phyloP scores from a whole-genome alignment of 805 yeast genomes.

The Myxozyma monticola region DNA sequence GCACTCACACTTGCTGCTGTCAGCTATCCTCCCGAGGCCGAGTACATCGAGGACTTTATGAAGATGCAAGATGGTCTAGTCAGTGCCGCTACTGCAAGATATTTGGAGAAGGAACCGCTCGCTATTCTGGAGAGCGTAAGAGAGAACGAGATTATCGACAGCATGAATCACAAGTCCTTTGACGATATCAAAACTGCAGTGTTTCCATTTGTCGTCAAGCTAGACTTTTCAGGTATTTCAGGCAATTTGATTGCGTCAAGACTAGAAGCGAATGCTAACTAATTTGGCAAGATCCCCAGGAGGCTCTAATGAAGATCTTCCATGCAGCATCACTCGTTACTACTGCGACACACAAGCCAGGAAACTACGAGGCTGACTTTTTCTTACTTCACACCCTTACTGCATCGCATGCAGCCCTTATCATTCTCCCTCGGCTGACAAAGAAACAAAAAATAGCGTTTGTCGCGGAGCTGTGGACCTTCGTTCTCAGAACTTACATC shows the following conservation, averaged over 20 bases:
- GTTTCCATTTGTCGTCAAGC: slow-evolving; percentile 21
- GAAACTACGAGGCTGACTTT: slow-evolving; percentile 34
- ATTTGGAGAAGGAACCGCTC: slow-evolving; percentile 25
- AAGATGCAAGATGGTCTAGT: slow-evolving; percentile 4
- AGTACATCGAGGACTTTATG: slow-evolving; percentile 8
- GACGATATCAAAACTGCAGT: slow-evolving; percentile 23
- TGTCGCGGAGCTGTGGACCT: slow-evolving; percentile 25
- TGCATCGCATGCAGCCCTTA: slow-evolving; percentile 33
- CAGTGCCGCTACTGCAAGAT: slow-evolving; percentile 1
- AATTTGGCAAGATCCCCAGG: slow-evolving; percentile 13
- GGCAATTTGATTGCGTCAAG: no score
- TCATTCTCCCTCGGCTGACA: slow-evolving; percentile 16
- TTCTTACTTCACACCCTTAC: slow-evolving; percentile 37
- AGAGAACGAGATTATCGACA: slow-evolving; percentile 28
- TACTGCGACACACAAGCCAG: slow-evolving; percentile 31
- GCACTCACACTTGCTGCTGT: slow-evolving; percentile 20
- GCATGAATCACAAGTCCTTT: slow-evolving; percentile 3
- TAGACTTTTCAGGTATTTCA: slow-evolving; percentile 24
- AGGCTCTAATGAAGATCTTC: slow-evolving; percentile 27
- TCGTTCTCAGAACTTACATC: slow-evolving; percentile 22
- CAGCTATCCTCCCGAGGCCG: slow-evolving; percentile 2
- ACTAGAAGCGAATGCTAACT: neutral
- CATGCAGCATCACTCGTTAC: slow-evolving; percentile 30
- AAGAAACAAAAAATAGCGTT: slow-evolving; percentile 9
- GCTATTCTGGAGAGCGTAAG: slow-evolving; percentile 30